These are phyloP conservation scores for Cucurbita argyrosperma DNA, from an alignment of 306 rosid species.

Conservation along the genomic window DNA sequence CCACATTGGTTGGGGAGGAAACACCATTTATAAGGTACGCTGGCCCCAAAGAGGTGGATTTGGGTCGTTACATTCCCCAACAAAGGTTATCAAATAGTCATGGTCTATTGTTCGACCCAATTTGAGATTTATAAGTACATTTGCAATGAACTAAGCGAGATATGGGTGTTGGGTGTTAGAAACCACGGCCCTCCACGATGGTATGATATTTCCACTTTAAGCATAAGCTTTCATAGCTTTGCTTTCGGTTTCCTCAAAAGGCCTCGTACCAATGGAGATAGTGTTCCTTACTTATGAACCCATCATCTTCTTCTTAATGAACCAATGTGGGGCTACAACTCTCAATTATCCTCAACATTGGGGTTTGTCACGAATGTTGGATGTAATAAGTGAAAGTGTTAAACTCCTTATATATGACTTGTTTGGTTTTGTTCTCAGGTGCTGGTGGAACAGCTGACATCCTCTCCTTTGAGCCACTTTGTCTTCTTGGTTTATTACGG, in stretches of 20 bases:
- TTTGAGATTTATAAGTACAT: neutral
- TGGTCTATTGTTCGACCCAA: neutral
- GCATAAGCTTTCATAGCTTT: too few species aligned
- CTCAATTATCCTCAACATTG: neutral
- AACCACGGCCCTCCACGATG: too few species aligned
- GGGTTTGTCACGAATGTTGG: neutral
- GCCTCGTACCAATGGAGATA: too few species aligned
- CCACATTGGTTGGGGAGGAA: too few species aligned
- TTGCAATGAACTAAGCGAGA: neutral
- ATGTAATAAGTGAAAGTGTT: neutral
- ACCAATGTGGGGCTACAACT: too few species aligned
- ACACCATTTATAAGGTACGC: too few species aligned
- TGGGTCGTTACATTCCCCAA: neutral
- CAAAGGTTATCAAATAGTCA: neutral
- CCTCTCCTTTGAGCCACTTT: slow-evolving; percentile 85
- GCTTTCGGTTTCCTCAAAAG: too few species aligned
- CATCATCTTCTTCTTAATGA: too few species aligned
- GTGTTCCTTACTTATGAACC: too few species aligned
- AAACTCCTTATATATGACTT: neutral
- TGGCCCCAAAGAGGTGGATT: too few species aligned
- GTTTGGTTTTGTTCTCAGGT: slow-evolving; percentile 43
- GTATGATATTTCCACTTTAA: too few species aligned
- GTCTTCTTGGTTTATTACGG: slow-evolving; percentile 81
- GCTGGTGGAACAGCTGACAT: slow-evolving; percentile 66
- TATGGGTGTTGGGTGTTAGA: too few species aligned